Base-by-base conservation (phyloP, 2,329 filamentous ascomycete species). In the Magnaporthales sp. region DNA sequence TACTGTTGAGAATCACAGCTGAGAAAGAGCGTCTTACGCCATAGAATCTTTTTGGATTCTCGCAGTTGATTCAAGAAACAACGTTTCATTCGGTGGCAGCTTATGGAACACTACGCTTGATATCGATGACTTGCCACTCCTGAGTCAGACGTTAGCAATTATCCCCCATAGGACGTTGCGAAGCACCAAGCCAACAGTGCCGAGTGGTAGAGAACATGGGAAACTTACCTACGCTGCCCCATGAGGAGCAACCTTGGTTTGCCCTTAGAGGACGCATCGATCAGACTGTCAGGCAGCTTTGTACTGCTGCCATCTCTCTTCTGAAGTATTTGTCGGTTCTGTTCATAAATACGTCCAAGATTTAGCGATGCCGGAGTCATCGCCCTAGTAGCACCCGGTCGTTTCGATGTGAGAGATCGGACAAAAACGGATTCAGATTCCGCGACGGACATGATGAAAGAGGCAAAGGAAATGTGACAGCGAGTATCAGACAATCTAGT, bases 71-170 rank as follows among this genome's bases (percentile, higher is more conserved):
- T 98, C 95, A 22, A 99, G 85, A 73, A 97, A 99, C 19, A 99
- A 80, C 0, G 95, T 98, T 80, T 99, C 96, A 72, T 91, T 96
- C 2, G 95, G 93, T 3, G 94, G 92, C 75, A 98, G 89, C 77
- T 99, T 99, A 79, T 98, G 93, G 74, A 99, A 98, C n/a, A 99
- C 94, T 63, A 99, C 96, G 74, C 93, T 98, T 29, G 93, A 95
- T 75, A 99, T 98, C 6, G 95, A 99, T 0, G 95, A 98, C 77
- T 99, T 99, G 68, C 95, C 95, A 75, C 93, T 97, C 80, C 95
- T 99, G 71, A 26, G 56, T 62, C 8, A 62, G 32, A 30, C 46
- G 62, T 68, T 69, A 73, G 73, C 68, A 4, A 63, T 32, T 30
- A 38, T 3, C 7, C 67, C 22, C 19, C 26, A 31, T 67, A 65